These are phyloP conservation scores for Laguncularia racemosa DNA, from an alignment of 345 rosid genomes.

Conservation along the genomic window DNA sequence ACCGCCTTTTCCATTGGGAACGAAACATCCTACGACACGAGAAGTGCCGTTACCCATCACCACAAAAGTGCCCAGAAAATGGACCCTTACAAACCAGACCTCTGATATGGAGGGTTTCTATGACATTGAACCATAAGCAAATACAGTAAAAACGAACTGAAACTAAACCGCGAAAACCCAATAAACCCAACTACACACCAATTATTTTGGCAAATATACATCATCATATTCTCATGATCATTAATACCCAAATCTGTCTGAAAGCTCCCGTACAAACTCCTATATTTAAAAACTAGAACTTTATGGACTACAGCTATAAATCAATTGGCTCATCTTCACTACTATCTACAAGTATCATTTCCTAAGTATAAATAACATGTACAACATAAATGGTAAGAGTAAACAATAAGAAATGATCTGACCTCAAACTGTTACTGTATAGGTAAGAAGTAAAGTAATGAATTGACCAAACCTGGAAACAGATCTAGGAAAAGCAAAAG, in stretches of 20 bases:
- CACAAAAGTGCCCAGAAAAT: neutral
- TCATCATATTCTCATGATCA: slow-evolving; percentile 48
- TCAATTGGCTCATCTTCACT: no score
- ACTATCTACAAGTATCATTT: neutral
- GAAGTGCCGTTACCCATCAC: slow-evolving; percentile 93
- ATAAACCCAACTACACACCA: slow-evolving; percentile 50
- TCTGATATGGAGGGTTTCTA: slow-evolving; percentile 32
- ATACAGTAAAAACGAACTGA: slow-evolving; percentile 33
- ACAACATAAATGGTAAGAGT: neutral
- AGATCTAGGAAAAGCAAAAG: slow-evolving; percentile 51
- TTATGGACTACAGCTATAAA: no score
- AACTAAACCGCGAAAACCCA: slow-evolving; percentile 37
- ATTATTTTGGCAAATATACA: slow-evolving; percentile 33
- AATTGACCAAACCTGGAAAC: slow-evolving; percentile 52
- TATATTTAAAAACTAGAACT: no score
- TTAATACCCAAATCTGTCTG: neutral
- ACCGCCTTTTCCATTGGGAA: slow-evolving; percentile 72
- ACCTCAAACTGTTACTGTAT: slow-evolving; percentile 35
- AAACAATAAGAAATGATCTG: slow-evolving; percentile 51
- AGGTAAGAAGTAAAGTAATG: slow-evolving; percentile 33
- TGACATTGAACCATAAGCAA: slow-evolving; percentile 48
- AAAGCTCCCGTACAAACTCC: neutral
- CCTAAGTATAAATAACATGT: neutral
- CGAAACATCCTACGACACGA: slow-evolving; percentile 91
- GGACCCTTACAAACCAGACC: slow-evolving; percentile 33